A percentile compares a stretch with the other conserved stretches of the same genome.
phyloP scores from a whole-genome alignment of 2,329 filamentous ascomycete species.

The Penicillium paneum region DNA sequence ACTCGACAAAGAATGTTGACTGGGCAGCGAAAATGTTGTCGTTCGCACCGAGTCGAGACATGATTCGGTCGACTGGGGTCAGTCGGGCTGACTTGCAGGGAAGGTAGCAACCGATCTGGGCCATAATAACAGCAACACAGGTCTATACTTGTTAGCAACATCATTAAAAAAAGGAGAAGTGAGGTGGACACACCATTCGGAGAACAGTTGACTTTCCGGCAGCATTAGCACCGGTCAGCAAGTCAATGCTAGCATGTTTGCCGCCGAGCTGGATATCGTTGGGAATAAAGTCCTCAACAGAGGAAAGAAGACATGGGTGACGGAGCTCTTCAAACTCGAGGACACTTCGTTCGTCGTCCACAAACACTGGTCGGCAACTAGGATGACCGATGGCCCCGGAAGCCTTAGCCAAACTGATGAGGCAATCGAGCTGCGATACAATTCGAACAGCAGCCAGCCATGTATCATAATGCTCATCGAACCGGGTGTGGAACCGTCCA shows the following conservation, averaged over 20 bases:
- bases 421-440: conserved; percentile 86
- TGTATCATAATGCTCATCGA: conserved; percentile 77
- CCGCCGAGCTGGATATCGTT: conserved; percentile 90
- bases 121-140: conserved; percentile 94
- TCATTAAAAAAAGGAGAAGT: background rate
- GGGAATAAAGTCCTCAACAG: conserved; percentile 90
- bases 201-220: conserved; percentile 96
- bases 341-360: conserved; percentile 78
- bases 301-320: conserved; percentile 90
- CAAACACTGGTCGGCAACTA: conserved; percentile 82
- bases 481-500: conserved; percentile 76
- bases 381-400: conserved; percentile 80
- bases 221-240: conserved; percentile 93
- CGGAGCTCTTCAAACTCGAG: conserved; percentile 91
- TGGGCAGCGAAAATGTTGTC: conserved; percentile 99
- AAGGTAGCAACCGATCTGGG: conserved; percentile 90
- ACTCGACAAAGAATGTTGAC: conserved; percentile 96
- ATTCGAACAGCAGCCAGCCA: conserved; percentile 92
- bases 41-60: conserved; percentile 95
- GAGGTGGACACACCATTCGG: conserved; percentile 68
- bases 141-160: conserved; percentile 55
- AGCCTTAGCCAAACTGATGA: conserved; percentile 87
- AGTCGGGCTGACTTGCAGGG: conserved; percentile 77
- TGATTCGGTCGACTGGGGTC: conserved; percentile 93
- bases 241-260: conserved; percentile 73